Evolutionary conservation across 129 eudicot species (phyloP).

Genomic region (Escallonia herrerae): DNA sequence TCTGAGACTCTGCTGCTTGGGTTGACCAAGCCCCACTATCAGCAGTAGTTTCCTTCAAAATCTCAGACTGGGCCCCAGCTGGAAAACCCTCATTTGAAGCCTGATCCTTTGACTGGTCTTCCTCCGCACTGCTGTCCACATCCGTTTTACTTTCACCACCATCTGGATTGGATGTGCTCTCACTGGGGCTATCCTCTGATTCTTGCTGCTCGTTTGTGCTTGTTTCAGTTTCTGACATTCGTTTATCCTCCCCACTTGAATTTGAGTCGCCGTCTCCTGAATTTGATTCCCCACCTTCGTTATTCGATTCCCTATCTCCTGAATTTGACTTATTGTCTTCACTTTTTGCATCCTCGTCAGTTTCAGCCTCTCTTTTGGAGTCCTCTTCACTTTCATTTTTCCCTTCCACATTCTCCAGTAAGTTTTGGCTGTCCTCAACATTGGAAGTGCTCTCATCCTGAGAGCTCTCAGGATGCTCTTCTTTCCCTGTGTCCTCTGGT

Average conservation of each 20-base stretch:
- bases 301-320: slow-evolving; percentile 19
- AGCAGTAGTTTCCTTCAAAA: slow-evolving; percentile 46
- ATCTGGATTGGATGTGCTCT: slow-evolving; percentile 19
- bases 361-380: slow-evolving; percentile 8
- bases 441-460: slow-evolving; percentile 18
- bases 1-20: slow-evolving; percentile 57
- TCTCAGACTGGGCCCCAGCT: slow-evolving; percentile 50
- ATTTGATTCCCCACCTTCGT: slow-evolving; percentile 22
- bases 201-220: slow-evolving; percentile 19
- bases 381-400: slow-evolving; percentile 1
- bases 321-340: slow-evolving; percentile 26
- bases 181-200: slow-evolving; percentile 17
- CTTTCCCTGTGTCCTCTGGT: slow-evolving; percentile 41
- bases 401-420: neutral
- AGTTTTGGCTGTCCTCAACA: slow-evolving; percentile 7
- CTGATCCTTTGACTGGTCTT: slow-evolving; percentile 25
- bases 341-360: slow-evolving; percentile 15
- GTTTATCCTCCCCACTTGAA: neutral
- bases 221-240: slow-evolving; percentile 1
- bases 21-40: slow-evolving; percentile 54
- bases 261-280: slow-evolving; percentile 15
- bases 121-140: slow-evolving; percentile 16
- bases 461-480: slow-evolving; percentile 8
- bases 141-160: slow-evolving; percentile 14
- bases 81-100: slow-evolving; percentile 18